Evolutionary conservation across 345 rosid species (phyloP), one percentile per base, ranked within the genome.

Genomic region (Orychophragmus violaceus): DNA sequence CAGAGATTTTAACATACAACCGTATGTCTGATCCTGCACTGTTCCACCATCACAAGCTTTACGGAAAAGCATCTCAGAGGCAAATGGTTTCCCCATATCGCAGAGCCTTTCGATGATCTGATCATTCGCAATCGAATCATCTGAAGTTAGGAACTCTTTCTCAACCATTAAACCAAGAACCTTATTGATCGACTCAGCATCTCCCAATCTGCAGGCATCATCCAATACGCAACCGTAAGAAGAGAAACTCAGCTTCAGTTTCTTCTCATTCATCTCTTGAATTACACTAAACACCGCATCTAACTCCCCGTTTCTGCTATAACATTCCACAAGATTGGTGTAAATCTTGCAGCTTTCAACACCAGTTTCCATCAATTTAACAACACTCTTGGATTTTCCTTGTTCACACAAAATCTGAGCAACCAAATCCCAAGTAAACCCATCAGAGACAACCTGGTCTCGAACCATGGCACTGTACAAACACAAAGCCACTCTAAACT

Each of bases 161-260:
- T 82, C 76, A 2, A 48, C 62, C 90, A 84, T 77, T 23, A 77
- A 32, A 58, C 44, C 37, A 66, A 77, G 51, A 36, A 82, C 70
- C 74, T 66, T 82, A 54, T 82, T 81, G 30, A 74, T 74, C 56
- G 73, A 76, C 76, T 79, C 82, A 7, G 45, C 53, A 30, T 83
- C 75, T 49, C 74, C 62, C 46, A 48, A 62, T 74, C 58, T 81
- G 71, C 91, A 85, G 5, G 80, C 95, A 69, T 83, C 90, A 72
- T 90, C 95, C 56, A 90, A 90, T 16, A 87, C 41, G 4, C 79
- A 76, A 69, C 87, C 62, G 57, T 74, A 83, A 51, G 85, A 68
- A 68, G 39, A 27, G 52, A 82, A 82, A 75, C 88, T 70, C 29
- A 84, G 50, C 36, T 68, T 60, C 6, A 85, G 46, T 51, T 81